Percentiles rank a stretch among this genome's conserved stretches.
phyloP scores from a whole-genome alignment of 2,329 filamentous ascomycete genomes.

The Fusarium scirpi region DNA sequence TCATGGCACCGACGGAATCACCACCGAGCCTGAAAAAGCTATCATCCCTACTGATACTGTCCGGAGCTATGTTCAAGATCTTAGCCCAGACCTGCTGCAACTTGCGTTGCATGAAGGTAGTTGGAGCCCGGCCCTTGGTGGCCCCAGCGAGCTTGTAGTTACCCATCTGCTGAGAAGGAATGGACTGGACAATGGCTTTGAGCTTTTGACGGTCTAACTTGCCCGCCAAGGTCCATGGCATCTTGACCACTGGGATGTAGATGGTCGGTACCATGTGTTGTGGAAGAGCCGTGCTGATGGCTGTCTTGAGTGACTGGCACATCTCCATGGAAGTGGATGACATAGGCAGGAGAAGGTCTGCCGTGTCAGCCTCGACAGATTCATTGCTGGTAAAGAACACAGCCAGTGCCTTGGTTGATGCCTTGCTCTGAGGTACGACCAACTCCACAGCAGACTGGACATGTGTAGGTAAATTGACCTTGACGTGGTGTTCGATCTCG shows the following conservation, averaged over 20 bases:
- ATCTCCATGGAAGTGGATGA: slow-evolving; percentile 7
- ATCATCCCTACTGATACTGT: slow-evolving; percentile 38
- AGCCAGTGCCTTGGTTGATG: slow-evolving; percentile 32
- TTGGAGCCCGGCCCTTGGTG: slow-evolving; percentile 48
- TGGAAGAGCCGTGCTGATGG: slow-evolving; percentile 17
- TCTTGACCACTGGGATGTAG: slow-evolving; percentile 55
- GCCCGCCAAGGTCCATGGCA: slow-evolving; percentile 57
- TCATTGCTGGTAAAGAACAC: slow-evolving; percentile 35
- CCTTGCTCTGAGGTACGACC: slow-evolving; percentile 53
- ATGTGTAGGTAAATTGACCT: slow-evolving; percentile 54
- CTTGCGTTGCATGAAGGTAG: slow-evolving; percentile 52
- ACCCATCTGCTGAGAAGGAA: slow-evolving; percentile 13
- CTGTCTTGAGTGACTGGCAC: slow-evolving; percentile 25
- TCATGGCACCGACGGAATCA: slow-evolving; percentile 47
- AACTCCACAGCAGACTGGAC: slow-evolving; percentile 61
- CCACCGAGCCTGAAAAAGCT: slow-evolving; percentile 61
- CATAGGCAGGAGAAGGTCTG: slow-evolving; percentile 17
- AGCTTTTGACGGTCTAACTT: slow-evolving; percentile 60
- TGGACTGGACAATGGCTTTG: slow-evolving; percentile 18
- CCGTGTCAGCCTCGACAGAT: background rate
- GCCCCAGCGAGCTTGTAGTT: slow-evolving; percentile 31
- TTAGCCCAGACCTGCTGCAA: slow-evolving; percentile 44
- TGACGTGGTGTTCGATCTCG: slow-evolving; percentile 59
- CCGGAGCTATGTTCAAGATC: background rate
- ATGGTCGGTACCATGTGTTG: slow-evolving; percentile 58